phyloP scores from a whole-genome alignment of 192 early-diverging fungal genomes.

The Spizellomyces sp. region DNA sequence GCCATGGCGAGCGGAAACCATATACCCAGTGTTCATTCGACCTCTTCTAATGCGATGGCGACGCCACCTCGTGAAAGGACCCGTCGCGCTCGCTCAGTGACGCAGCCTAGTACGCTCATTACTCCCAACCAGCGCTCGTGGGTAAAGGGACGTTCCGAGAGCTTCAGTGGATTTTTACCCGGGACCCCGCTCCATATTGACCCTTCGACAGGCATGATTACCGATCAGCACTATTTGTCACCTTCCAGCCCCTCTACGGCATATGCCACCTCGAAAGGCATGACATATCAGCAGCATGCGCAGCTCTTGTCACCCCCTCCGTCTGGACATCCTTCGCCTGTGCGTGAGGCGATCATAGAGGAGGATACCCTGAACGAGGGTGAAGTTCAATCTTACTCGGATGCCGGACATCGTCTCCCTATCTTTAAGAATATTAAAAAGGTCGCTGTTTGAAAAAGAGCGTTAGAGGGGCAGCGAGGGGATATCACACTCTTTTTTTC shows the following conservation, averaged over 20 bases:
- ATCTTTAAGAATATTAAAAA: not conserved
- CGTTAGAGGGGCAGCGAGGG: too few species aligned
- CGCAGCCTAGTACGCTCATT: conserved; percentile 20
- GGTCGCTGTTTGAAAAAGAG: not conserved
- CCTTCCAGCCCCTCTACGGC: not conserved
- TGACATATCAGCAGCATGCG: conserved; percentile 9
- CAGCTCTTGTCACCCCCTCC: conserved; percentile 29
- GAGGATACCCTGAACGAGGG: conserved; percentile 5
- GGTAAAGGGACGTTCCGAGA: conserved; percentile 19
- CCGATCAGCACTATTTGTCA: not conserved
- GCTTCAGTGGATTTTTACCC: conserved; percentile 30
- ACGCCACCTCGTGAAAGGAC: conserved; percentile 32
- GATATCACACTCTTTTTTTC: too few species aligned
- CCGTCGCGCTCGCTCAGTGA: conserved; percentile 30
- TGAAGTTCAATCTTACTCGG: not conserved
- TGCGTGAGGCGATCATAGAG: conserved; percentile 25
- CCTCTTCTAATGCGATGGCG: not conserved
- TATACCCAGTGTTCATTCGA: not conserved
- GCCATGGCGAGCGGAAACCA: not conserved
- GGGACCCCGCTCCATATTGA: conserved; percentile 9
- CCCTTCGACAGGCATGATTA: not conserved
- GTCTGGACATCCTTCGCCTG: conserved; percentile 28
- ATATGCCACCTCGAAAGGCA: not conserved
- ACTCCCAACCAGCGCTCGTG: conserved; percentile 7
- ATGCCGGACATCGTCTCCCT: not conserved